These are phyloP conservation scores for Penicillium robsamsonii DNA, from an alignment of 495 filamentous ascomycete species.

Conservation along the genomic window DNA sequence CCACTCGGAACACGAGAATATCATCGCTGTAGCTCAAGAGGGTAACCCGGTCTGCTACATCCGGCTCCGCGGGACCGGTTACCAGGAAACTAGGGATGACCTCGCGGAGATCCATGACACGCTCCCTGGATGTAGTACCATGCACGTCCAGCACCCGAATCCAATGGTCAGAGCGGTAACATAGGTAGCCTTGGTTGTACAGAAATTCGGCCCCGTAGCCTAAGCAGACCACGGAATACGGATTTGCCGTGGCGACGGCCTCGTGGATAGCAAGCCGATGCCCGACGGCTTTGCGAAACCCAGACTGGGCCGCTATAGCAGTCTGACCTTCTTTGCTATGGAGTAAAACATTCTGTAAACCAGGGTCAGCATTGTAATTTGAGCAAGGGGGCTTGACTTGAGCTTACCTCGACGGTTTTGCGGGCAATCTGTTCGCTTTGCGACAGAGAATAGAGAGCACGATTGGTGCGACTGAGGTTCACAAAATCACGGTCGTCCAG, in stretches of 20 bases:
- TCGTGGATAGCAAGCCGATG: conserved; percentile 59
- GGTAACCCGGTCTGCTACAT: conserved; percentile 47
- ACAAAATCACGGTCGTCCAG: conserved; percentile 45
- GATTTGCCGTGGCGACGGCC: conserved; percentile 60
- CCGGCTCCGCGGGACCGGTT: conserved; percentile 21
- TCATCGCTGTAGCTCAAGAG: conserved; percentile 61
- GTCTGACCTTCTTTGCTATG: conserved; percentile 57
- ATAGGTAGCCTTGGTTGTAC: conserved; percentile 62
- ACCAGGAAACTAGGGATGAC: conserved; percentile 40
- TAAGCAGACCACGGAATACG: conserved; percentile 59
- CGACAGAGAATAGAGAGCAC: conserved; percentile 51
- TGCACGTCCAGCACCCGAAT: conserved; percentile 67
- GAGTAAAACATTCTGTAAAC: conserved; percentile 50
- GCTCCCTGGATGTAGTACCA: conserved; percentile 47
- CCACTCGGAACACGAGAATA: conserved; percentile 55
- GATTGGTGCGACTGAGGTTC: conserved; percentile 50
- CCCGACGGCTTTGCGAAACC: conserved; percentile 56
- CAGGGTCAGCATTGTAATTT: conserved; percentile 12
- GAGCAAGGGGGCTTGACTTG: not conserved
- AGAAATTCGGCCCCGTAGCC: conserved; percentile 60
- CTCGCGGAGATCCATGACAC: conserved; percentile 55
- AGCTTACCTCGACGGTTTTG: conserved; percentile 55
- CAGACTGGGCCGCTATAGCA: conserved; percentile 43
- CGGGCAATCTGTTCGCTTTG: conserved; percentile 62
- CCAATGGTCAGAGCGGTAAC: conserved; percentile 54